Conservation (phyloP, 2,329 filamentous ascomycete species). For the Teratosphaeria epicoccoides region DNA sequence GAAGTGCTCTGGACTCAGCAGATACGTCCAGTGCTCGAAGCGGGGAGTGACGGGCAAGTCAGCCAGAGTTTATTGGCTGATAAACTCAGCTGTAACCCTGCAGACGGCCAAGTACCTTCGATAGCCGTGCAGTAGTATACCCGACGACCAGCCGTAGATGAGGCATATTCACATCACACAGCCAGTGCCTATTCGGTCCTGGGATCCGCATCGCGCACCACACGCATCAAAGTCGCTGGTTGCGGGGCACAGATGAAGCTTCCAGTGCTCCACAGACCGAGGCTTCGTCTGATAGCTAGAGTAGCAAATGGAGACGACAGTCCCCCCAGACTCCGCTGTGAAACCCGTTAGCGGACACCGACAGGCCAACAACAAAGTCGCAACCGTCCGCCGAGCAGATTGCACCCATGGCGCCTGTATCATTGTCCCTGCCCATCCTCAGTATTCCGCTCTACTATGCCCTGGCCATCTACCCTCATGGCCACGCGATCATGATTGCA, state of each 20-base stretch:
- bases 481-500: conserved; percentile 28
- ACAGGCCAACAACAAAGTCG: not conserved
- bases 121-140: not conserved
- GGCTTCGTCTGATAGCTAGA: not conserved
- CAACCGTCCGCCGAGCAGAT: not conserved
- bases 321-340: not conserved
- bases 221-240: no score
- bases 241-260: not conserved
- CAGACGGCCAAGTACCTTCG: not conserved
- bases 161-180: not conserved
- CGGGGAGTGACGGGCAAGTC: not conserved
- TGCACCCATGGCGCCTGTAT: conserved; percentile 6
- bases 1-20: not conserved
- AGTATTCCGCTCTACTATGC: conserved; percentile 36
- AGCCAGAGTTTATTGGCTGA: not conserved
- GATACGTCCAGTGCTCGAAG: not conserved
- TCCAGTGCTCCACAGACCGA: not conserved
- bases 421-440: conserved; percentile 32
- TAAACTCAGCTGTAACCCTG: not conserved
- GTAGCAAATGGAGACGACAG: not conserved
- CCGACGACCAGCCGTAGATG: not conserved
- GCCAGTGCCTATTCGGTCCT: no score
- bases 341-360: not conserved
- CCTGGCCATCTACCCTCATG: conserved; percentile 33
- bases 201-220: no score